These are phyloP conservation scores for Pinus taeda DNA, from an alignment of 75 land plant species.

Conservation along the genomic window DNA sequence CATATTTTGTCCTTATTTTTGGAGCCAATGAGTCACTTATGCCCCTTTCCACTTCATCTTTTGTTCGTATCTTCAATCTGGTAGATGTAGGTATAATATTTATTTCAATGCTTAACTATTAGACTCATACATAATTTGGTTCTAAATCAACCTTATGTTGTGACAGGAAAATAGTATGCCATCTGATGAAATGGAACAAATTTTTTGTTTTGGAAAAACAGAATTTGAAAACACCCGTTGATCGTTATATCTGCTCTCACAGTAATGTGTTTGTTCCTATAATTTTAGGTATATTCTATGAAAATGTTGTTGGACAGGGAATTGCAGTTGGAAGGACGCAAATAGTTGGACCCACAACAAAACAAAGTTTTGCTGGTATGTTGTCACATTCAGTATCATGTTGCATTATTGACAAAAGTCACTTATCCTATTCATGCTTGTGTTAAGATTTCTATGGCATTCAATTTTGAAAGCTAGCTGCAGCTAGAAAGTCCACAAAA, in stretches of 20 bases:
- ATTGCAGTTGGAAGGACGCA: constrained; percentile 59
- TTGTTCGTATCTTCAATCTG: neutral
- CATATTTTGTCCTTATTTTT: no score
- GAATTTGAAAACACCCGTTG: constrained; percentile 59
- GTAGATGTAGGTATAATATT: no score
- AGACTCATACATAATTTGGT: neutral
- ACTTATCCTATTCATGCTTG: no score
- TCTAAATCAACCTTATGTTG: neutral
- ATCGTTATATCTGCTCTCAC: constrained; percentile 69
- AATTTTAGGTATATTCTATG: constrained; percentile 69
- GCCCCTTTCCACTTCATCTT: neutral
- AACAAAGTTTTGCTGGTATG: constrained; percentile 22
- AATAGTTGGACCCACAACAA: constrained; percentile 63
- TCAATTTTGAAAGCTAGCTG: no score
- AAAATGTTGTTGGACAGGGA: constrained; percentile 69
- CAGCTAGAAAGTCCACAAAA: no score
- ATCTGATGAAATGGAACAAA: constrained; percentile 45
- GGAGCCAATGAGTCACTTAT: neutral
- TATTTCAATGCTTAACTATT: no score
- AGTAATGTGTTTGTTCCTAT: no score
- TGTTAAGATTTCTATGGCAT: no score
- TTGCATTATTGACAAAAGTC: no score
- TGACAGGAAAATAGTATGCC: constrained; percentile 70
- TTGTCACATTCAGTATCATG: constrained; percentile 37
- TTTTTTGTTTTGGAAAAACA: constrained; percentile 32